Conservation (phyloP, 768 basidiomycete species). For the Pleurotus sapidus region DNA sequence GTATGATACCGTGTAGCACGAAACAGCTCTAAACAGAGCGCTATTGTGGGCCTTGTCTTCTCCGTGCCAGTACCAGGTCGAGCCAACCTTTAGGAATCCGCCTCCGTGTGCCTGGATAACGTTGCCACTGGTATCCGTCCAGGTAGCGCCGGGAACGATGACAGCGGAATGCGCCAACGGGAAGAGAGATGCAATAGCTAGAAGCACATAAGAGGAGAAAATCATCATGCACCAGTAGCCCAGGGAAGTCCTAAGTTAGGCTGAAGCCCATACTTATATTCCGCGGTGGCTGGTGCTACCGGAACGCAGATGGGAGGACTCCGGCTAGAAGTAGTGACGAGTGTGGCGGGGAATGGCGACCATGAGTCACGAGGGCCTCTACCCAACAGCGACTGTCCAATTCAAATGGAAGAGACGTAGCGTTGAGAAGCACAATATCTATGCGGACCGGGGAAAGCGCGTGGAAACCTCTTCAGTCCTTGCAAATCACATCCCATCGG, state of each 20-base stretch:
- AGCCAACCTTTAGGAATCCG: slow-evolving; percentile 54
- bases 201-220: slow-evolving; percentile 3
- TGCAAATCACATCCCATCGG: background rate
- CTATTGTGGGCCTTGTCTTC: slow-evolving; percentile 62
- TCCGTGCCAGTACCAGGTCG: slow-evolving; percentile 59
- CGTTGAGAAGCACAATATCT: background rate
- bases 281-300: background rate
- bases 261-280: background rate
- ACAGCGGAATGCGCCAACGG: slow-evolving; percentile 30
- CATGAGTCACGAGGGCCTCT: background rate
- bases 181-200: slow-evolving; percentile 12
- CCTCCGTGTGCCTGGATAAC: slow-evolving; percentile 64
- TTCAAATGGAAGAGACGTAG: background rate
- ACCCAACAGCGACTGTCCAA: background rate
- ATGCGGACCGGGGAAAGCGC: background rate
- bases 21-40: slow-evolving; percentile 53
- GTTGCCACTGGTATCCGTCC: slow-evolving; percentile 61
- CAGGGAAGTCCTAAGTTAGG: background rate
- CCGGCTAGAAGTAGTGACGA: background rate
- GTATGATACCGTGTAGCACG: slow-evolving; percentile 45
- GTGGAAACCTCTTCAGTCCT: no score
- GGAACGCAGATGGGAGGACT: background rate
- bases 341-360: background rate
- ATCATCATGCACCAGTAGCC: background rate
- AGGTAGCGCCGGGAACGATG: slow-evolving; percentile 60